phyloP scores from a whole-genome alignment of 768 basidiomycete species.

The Calocybe indica region DNA sequence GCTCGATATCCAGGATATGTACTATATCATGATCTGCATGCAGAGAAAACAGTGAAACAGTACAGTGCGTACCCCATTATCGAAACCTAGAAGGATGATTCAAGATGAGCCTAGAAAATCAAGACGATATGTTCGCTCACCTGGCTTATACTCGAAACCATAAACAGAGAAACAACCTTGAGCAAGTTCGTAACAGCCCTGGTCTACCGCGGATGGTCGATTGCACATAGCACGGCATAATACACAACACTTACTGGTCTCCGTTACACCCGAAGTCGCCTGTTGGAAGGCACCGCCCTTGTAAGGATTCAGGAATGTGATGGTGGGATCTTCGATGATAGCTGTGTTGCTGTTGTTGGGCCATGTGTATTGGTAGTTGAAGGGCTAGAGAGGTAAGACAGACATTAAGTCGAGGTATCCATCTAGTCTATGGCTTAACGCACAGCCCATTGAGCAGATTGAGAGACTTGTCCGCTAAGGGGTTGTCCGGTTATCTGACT shows the following conservation, averaged over 20 bases:
- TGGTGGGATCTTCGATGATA: conserved; percentile 45
- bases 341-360: conserved; percentile 55
- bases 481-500: conserved; percentile 26
- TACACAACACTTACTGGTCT: conserved; percentile 39
- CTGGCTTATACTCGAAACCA: conserved; percentile 79
- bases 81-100: conserved; percentile 30
- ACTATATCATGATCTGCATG: conserved; percentile 29
- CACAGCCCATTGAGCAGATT: conserved; percentile 80
- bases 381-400: conserved; percentile 43
- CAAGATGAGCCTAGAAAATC: conserved; percentile 5
- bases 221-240: neutral
- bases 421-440: conserved; percentile 17
- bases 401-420: too few species aligned
- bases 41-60: neutral
- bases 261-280: conserved; percentile 66
- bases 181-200: conserved; percentile 58
- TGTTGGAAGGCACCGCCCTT: conserved; percentile 79
- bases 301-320: conserved; percentile 57
- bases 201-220: conserved; percentile 35
- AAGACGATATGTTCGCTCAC: conserved; percentile 19
- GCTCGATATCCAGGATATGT: conserved; percentile 76
- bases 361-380: conserved; percentile 70
- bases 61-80: conserved; percentile 40
- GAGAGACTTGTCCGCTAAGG: conserved; percentile 58
- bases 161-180: conserved; percentile 59